phyloP scores from a whole-genome alignment of 1,284 basidiomycete genomes.

The Rhodotorula glutinis region DNA sequence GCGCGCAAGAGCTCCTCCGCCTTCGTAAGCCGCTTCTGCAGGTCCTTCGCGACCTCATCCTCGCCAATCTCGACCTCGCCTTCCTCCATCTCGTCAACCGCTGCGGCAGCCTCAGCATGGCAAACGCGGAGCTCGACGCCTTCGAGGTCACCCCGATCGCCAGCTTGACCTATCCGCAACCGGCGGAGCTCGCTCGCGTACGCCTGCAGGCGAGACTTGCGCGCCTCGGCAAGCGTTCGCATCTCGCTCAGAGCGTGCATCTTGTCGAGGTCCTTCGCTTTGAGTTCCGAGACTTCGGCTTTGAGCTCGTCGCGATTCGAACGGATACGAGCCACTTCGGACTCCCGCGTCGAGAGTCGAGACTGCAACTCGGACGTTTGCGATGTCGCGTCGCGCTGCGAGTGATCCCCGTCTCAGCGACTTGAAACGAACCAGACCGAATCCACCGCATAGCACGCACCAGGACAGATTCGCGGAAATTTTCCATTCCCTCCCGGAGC shows the following conservation, averaged over 20 bases:
- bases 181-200: constrained; percentile 72
- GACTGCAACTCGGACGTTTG: constrained; percentile 40
- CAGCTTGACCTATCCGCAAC: constrained; percentile 72
- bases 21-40: constrained; percentile 59
- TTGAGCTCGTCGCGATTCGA: constrained; percentile 73
- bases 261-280: constrained; percentile 64
- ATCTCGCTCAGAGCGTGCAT: constrained; percentile 66
- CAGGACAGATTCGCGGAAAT: constrained; percentile 32
- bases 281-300: constrained; percentile 70
- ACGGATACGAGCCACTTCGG: constrained; percentile 71
- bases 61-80: constrained; percentile 43
- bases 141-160: constrained; percentile 66
- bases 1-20: constrained; percentile 51
- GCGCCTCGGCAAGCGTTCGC: constrained; percentile 66
- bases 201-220: constrained; percentile 71
- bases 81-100: constrained; percentile 45
- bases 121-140: constrained; percentile 62
- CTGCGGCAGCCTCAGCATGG: constrained; percentile 12
- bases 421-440: too few relatives aligned
- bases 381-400: constrained; percentile 34
- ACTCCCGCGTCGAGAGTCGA: constrained; percentile 55
- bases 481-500: constrained; percentile 39
- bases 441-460: constrained; percentile 13
- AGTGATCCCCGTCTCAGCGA: background rate
- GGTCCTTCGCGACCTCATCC: constrained; percentile 60